These are phyloP conservation scores for Barnettozyma vustinii DNA, from an alignment of 805 yeast species.

Conservation along the genomic window DNA sequence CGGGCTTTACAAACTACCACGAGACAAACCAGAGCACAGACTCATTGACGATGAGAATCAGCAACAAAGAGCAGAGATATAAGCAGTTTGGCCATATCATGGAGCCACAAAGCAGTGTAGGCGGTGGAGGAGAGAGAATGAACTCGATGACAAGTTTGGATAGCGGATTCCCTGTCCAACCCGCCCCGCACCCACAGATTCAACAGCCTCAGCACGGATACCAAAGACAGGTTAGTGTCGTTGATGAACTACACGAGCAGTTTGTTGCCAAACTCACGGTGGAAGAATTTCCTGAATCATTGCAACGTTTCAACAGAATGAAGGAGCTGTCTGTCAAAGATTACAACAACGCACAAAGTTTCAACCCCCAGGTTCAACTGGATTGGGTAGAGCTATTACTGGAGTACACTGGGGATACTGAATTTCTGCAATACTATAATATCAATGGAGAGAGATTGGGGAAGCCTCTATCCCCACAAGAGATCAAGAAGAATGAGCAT, in stretches of 20 bases:
- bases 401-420: constrained; percentile 38
- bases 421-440: constrained; percentile 38
- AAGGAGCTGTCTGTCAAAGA: constrained; percentile 32
- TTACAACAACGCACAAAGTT: constrained; percentile 25
- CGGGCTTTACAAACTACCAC: constrained; percentile 11
- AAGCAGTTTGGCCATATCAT: not conserved
- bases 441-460: constrained; percentile 42
- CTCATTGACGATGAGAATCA: constrained; percentile 11
- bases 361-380: constrained; percentile 51
- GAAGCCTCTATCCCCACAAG: constrained; percentile 35
- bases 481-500: constrained; percentile 45
- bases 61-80: constrained; percentile 11
- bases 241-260: not conserved
- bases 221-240: not conserved
- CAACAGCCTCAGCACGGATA: constrained; percentile 14
- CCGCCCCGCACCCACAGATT: constrained; percentile 12
- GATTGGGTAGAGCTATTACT: constrained; percentile 57
- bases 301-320: constrained; percentile 25
- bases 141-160: constrained; percentile 5
- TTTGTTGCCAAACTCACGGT: constrained; percentile 16
- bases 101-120: not conserved
- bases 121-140: not conserved
- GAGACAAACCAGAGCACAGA: constrained; percentile 13
- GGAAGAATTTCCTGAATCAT: constrained; percentile 21
- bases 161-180: constrained; percentile 5